Conservation (phyloP, 2,329 filamentous ascomycete genomes). For the Aspergillus melleus region DNA sequence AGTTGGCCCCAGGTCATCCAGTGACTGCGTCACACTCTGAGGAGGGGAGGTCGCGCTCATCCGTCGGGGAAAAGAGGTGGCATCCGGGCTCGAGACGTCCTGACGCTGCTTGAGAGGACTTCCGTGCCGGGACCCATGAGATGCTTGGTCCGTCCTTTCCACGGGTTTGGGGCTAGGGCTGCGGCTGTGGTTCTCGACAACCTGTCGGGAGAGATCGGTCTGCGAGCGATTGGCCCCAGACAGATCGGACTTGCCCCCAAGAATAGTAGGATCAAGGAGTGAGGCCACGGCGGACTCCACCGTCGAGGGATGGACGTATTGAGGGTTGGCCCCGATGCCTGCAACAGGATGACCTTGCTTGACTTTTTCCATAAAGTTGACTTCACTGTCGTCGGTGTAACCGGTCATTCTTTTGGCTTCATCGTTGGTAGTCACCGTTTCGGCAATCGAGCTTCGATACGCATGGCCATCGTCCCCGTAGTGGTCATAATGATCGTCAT, state of each 20-base stretch:
- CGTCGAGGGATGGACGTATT: conserved; percentile 70
- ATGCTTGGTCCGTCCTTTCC: conserved; percentile 19
- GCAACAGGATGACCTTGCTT: conserved; percentile 69
- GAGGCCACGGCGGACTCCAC: conserved; percentile 92
- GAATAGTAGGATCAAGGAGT: conserved; percentile 76
- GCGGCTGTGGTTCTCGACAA: conserved; percentile 6
- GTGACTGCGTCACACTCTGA: conserved; percentile 55
- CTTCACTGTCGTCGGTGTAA: conserved; percentile 58
- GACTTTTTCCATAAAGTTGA: conserved; percentile 57
- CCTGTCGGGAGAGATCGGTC: conserved; percentile 43
- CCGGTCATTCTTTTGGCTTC: conserved; percentile 54
- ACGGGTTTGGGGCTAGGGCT: conserved; percentile 28
- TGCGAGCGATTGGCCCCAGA: conserved; percentile 48
- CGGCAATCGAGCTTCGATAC: conserved; percentile 49
- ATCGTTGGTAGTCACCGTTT: conserved; percentile 49
- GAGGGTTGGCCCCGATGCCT: conserved; percentile 69
- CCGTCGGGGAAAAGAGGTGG: conserved; percentile 40
- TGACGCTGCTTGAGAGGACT: conserved; percentile 50
- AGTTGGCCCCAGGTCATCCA: conserved; percentile 44
- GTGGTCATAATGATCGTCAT: neutral
- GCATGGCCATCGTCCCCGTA: conserved; percentile 49
- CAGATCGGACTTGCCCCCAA: conserved; percentile 62
- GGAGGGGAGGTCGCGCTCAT: conserved; percentile 52
- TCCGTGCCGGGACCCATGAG: conserved; percentile 34
- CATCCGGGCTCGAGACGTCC: conserved; percentile 36